A percentile compares a stretch with the other conserved stretches of the same genome.
These are phyloP conservation scores for Penicillium pancosmium DNA, from an alignment of 495 filamentous ascomycete species.

Conservation along the genomic window DNA sequence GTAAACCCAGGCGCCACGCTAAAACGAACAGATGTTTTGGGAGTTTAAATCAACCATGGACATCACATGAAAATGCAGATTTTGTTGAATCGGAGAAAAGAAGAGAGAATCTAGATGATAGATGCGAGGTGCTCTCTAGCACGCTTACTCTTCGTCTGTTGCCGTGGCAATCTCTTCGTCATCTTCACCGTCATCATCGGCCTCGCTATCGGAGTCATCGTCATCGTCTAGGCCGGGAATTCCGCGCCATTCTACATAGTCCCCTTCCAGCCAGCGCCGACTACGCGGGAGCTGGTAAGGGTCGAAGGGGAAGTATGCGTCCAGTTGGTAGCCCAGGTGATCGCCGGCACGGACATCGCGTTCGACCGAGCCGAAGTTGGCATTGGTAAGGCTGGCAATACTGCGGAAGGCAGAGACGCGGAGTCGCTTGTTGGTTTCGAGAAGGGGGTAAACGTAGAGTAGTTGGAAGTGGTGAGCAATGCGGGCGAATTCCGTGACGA, in stretches of 20 bases:
- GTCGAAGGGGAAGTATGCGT: constrained; percentile 96
- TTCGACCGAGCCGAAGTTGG: constrained; percentile 46
- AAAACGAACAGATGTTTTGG: constrained; percentile 18
- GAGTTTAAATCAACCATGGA: constrained; percentile 8
- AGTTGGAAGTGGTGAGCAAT: constrained; percentile 81
- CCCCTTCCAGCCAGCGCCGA: constrained; percentile 79
- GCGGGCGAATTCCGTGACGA: constrained; percentile 88
- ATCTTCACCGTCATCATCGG: constrained; percentile 34
- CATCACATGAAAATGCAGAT: not conserved
- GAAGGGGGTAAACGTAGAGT: constrained; percentile 80
- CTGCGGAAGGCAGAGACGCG: constrained; percentile 65
- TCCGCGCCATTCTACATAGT: constrained; percentile 83
- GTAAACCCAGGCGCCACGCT: constrained; percentile 29
- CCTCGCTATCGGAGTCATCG: constrained; percentile 53
- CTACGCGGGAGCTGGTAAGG: constrained; percentile 87
- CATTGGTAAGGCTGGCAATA: constrained; percentile 33
- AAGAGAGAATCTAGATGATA: too few relatives aligned
- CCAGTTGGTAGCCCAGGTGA: constrained; percentile 75
- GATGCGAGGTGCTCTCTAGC: not conserved
- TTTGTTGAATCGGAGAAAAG: not conserved
- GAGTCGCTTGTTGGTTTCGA: constrained; percentile 89
- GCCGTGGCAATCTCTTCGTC: constrained; percentile 38
- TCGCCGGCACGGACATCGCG: constrained; percentile 66
- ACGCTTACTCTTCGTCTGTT: constrained; percentile 42
- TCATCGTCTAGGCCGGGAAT: constrained; percentile 72